Base-by-base conservation (phyloP, 2,329 filamentous ascomycete species). In the Penicillium nordicum region DNA sequence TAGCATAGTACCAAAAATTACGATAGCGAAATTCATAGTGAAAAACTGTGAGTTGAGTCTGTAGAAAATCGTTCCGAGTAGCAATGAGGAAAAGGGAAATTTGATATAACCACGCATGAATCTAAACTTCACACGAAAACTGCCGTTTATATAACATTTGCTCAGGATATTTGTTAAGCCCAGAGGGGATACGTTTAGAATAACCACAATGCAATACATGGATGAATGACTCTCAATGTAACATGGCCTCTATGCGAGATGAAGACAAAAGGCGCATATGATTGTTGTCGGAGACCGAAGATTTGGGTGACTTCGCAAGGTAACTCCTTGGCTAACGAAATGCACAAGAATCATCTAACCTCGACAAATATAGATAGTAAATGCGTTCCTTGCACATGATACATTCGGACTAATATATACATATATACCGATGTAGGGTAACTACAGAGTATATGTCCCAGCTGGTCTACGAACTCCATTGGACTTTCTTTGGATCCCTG, bases 11-110 rank as follows among this genome's bases (percentile, higher is more conserved):
- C 68, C 61, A 40, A 70, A 9, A 18, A 76, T 62, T 56, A 72
- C 54, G 46, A 75, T 59, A 50, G 76, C 64, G 70, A 80, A 71
- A 74, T 80, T 83, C 82, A 84, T 84, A 43, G 61, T 78, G 70
- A 44, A 21, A 27, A 1, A 38, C 21, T 55, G 5, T 25, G 3
- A 7, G 25, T n/a, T 32, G 21, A 23, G 14, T 30, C 6, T 10
- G 7, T n/a, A 34, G 1, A 23, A 11, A n/a, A 12, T 1, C 5
- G 23, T 34, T 11, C 11, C 14, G 11, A 34, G 8, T 46, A 23
- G 8, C 11, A 16, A n/a, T 9, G 34, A 34, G 0, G 3, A n/a
- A n/a, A 34, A 16, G 29, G 6, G 21, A 25, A 30, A 10, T 21
- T 40, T 21, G n/a, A 29, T 32, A n/a, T 1, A 23, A 42, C 3